Percentiles rank a stretch among this genome's conserved stretches.
phyloP scores from a whole-genome alignment of 2,329 filamentous ascomycete species.

The Elsinoe necatrix region DNA sequence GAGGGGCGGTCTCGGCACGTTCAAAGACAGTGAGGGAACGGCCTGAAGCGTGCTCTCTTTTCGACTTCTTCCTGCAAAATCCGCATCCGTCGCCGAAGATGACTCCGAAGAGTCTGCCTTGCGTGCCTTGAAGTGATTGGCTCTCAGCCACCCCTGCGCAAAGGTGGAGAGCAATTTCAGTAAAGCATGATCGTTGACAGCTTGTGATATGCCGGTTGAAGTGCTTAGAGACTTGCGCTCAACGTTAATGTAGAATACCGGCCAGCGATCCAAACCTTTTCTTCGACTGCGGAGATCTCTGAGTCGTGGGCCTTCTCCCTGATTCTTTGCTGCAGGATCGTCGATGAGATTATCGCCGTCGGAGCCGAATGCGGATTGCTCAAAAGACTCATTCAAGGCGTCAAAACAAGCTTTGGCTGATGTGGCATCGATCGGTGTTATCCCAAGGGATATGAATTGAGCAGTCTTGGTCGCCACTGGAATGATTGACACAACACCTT shows the following conservation, averaged over 20 bases:
- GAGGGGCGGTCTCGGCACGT: neutral
- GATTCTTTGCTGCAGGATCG: constrained; percentile 32
- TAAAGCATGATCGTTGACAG: neutral
- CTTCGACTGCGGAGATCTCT: constrained; percentile 45
- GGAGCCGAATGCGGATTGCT: constrained; percentile 65
- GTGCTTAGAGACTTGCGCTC: constrained; percentile 21
- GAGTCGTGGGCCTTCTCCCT: constrained; percentile 32
- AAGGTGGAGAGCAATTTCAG: constrained; percentile 58
- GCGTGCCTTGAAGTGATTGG: constrained; percentile 57
- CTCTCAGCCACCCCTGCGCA: constrained; percentile 64
- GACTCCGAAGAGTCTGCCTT: neutral
- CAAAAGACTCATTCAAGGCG: constrained; percentile 69
- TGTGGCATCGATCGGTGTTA: constrained; percentile 53
- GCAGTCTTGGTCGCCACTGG: constrained; percentile 62
- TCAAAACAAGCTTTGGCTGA: constrained; percentile 62
- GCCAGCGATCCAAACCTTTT: constrained; percentile 71
- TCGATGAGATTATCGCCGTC: constrained; percentile 39
- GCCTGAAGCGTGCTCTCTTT: neutral
- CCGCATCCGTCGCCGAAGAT: neutral
- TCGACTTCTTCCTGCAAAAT: neutral
- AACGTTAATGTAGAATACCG: constrained; percentile 79
- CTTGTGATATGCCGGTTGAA: no score
- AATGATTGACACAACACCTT: constrained; percentile 60
- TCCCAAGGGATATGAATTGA: constrained; percentile 76
- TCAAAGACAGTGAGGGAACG: neutral